Base-by-base conservation (phyloP, 148 eudicot species). In the Rhododendron kiyosumense region DNA sequence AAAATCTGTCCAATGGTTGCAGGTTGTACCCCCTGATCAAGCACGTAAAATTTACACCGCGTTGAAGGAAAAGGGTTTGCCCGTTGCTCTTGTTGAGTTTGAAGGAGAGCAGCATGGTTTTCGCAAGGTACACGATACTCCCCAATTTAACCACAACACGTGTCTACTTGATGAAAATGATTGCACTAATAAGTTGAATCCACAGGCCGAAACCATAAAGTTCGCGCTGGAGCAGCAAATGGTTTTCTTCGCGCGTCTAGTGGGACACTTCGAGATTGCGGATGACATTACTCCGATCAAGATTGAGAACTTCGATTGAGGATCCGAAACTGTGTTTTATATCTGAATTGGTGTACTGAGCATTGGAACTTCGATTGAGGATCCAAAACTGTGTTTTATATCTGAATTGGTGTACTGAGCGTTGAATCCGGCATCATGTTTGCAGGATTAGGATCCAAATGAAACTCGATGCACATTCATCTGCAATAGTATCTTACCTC, bases 61-160 rank as follows among this genome's bases (percentile, higher is more conserved):
- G 4, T 84, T 97, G 91, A 95, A 97, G 88, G 91, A 86, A 18
- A 97, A 97, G 91, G 98, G 98, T 45, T 73, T 94, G 84, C 98
- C 99, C 41, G 99, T 96, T 86, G 98, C 99, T 84, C 93, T 95
- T 79, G 94, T 96, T 80, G 98, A 95, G 89, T 96, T 95, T 88
- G 97, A 94, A 91, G 97, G 98, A 80, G 99, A 96, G 92, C 95
- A 92, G 45, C 98, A 96, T 90, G 98, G 99, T 67, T 96, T 96
- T 73, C 98, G 98, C 74, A 96, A 96, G 97, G 99, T 96, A 94
- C 24, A 17, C 26, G 49, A 38, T 34, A 36, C 17, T 61, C 24
- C 14, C 57, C 26, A 22, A 61, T 46, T 65, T 82, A 4, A 34
- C 14, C 5, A 45, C 1, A 24, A 48, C 78, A 26, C 81, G 54